Conservation (phyloP, 2,329 filamentous ascomycete genomes). For the Amesomyces nigricolor region DNA sequence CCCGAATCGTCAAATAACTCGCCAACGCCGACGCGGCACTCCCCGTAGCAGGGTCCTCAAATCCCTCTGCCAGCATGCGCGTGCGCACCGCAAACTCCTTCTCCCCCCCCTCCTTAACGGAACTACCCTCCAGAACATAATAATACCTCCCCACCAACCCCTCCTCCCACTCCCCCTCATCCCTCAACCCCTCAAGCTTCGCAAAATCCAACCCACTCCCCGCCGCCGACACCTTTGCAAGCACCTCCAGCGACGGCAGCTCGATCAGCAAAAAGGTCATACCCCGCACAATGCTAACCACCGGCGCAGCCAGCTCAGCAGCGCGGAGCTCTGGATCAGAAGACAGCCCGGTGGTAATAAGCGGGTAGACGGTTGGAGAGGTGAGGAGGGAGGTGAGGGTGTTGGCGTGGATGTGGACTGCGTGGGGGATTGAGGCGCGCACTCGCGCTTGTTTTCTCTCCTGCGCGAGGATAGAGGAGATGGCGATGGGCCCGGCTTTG, state of each 20-base stretch:
- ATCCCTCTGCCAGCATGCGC: slow-evolving; percentile 50
- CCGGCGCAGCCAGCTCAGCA: slow-evolving; percentile 40
- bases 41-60: slow-evolving; percentile 59
- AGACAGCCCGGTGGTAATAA: slow-evolving; percentile 29
- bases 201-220: slow-evolving; percentile 32
- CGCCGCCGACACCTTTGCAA: slow-evolving; percentile 38
- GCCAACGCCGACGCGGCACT: slow-evolving; percentile 55
- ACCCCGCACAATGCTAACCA: slow-evolving; percentile 63
- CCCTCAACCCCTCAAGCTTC: slow-evolving; percentile 37
- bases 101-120: slow-evolving; percentile 22
- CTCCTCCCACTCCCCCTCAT: slow-evolving; percentile 49
- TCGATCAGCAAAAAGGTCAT: slow-evolving; percentile 67
- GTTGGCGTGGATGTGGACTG: slow-evolving; percentile 54
- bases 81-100: slow-evolving; percentile 41
- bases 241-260: slow-evolving; percentile 53
- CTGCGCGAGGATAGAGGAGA: slow-evolving; percentile 27
- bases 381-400: slow-evolving; percentile 33
- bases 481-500: slow-evolving; percentile 52
- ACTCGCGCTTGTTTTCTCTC: slow-evolving; percentile 40
- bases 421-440: slow-evolving; percentile 60
- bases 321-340: slow-evolving; percentile 28
- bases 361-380: slow-evolving; percentile 14
- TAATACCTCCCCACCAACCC: slow-evolving; percentile 54
- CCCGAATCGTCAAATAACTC: slow-evolving; percentile 47
- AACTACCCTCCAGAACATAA: slow-evolving; percentile 43